A percentile compares a stretch with the other conserved stretches of the same genome.
These are phyloP conservation scores for Erodium maritimum DNA, from an alignment of 345 rosid species.

Conservation along the genomic window DNA sequence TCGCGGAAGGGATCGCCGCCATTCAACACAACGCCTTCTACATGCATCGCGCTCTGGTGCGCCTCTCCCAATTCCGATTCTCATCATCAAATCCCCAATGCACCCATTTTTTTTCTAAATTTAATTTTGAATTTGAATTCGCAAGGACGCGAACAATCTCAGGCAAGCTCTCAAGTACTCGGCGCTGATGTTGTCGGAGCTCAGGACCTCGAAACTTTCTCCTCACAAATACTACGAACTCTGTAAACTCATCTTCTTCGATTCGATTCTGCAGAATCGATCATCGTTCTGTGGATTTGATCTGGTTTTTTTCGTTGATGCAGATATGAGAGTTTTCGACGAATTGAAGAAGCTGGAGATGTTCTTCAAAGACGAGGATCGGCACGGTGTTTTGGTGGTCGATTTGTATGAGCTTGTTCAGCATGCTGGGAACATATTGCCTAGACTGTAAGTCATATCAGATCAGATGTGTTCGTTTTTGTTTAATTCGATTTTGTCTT, in stretches of 20 bases:
- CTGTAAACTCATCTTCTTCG: constrained; percentile 27
- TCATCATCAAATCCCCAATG: neutral
- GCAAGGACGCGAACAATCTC: constrained; percentile 71
- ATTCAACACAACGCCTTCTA: constrained; percentile 81
- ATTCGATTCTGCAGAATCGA: neutral
- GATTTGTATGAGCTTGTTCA: constrained; percentile 92
- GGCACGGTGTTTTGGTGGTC: constrained; percentile 66
- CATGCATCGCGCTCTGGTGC: constrained; percentile 87
- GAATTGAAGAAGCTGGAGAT: constrained; percentile 73
- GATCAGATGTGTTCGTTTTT: neutral
- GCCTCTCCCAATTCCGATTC: neutral
- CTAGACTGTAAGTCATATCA: constrained; percentile 48
- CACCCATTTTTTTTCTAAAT: neutral
- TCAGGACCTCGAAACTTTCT: constrained; percentile 79
- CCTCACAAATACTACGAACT: constrained; percentile 89
- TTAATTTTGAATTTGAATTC: constrained; percentile 3
- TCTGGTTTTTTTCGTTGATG: neutral
- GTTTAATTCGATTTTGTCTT: too few relatives aligned
- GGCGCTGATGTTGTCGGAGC: constrained; percentile 82
- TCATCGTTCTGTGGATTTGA: neutral
- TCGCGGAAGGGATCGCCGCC: constrained; percentile 87
- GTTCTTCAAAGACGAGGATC: constrained; percentile 71
- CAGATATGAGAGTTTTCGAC: constrained; percentile 87
- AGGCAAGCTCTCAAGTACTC: constrained; percentile 84
- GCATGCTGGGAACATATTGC: constrained; percentile 89